Evolutionary conservation across 129 eudicot species (phyloP), one percentile per base, ranked within the genome.

Genomic region (Flaveria brownii): DNA sequence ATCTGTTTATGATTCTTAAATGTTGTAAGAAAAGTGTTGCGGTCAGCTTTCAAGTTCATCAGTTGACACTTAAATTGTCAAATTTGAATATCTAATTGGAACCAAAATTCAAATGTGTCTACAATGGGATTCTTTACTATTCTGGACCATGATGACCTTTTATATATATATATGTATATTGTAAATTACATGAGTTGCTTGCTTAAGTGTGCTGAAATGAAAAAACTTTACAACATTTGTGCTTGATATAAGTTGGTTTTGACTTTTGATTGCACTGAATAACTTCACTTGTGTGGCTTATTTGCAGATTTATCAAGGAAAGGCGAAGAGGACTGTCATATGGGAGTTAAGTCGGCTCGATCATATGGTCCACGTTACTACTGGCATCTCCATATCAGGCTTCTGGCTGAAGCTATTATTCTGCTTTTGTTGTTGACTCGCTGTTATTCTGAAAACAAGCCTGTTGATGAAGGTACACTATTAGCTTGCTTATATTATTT

Each of bases 391-490:
- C 82, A 70, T 59, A 26, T 73, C 11, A 84, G 78, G 84, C 72
- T 78, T 61, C 52, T 69, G 57, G 74, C 82, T 39, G 54, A 55
- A 52, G 80, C 73, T 68, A 71, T 88, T 47, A 66, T 82, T 55
- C 76, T 92, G 67, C 69, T 83, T 36, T 60, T 88, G 54, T 76
- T 90, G 72, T 66, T 84, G 30, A 79, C 75, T 69, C 70, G 47
- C 17, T 73, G 79, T 71, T 71, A 26, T 73, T 87, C 94, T 61
- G 81, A 80, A 62, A 80, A 78, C 36, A 59, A 76, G 36, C 85
- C 79, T 51, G 85, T 81, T 56, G 59, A 80, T 76, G 94, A 90
- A 92, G 98, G 98, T 92, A 85, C 23, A 3, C 14, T 25, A 67
- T 46, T 39, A 6, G 61, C 26, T 51, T 3, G 6, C 39, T 33